These are phyloP conservation scores for Phytopythium aichiense DNA, from an alignment of 352 stramenopile species.

Conservation along the genomic window DNA sequence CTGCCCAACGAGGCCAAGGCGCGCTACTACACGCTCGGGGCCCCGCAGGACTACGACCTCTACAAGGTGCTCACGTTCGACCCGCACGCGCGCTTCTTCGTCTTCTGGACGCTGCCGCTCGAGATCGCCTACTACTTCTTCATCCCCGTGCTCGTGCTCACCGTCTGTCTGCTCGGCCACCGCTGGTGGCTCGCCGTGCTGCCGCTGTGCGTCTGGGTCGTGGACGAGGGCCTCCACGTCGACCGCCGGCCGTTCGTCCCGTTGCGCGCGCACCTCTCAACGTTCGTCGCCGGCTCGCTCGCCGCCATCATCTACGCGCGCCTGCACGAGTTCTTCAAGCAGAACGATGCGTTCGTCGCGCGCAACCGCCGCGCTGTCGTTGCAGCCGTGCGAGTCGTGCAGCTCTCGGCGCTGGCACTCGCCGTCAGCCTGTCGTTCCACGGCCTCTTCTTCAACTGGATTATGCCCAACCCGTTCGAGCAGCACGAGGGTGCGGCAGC, in stretches of 20 bases:
- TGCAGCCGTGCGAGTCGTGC: slow-evolving; percentile 14
- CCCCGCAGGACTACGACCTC: slow-evolving; percentile 16
- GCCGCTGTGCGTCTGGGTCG: slow-evolving; percentile 24
- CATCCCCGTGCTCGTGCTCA: slow-evolving; percentile 32
- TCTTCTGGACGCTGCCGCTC: slow-evolving; percentile 46
- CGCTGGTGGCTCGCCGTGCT: slow-evolving; percentile 32
- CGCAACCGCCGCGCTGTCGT: slow-evolving; percentile 17
- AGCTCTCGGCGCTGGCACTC: slow-evolving; percentile 17
- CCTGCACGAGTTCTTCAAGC: slow-evolving; percentile 22
- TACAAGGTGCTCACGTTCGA: slow-evolving; percentile 40
- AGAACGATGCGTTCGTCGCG: slow-evolving; percentile 19
- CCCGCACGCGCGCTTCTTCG: slow-evolving; percentile 35
- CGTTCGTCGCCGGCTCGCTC: slow-evolving; percentile 36
- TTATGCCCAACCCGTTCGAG: slow-evolving; percentile 15
- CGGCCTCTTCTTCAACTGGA: slow-evolving; percentile 37
- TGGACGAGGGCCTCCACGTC: slow-evolving; percentile 23
- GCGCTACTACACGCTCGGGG: slow-evolving; percentile 24
- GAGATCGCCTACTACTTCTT: slow-evolving; percentile 54
- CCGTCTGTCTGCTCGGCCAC: slow-evolving; percentile 14
- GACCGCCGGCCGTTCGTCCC: slow-evolving; percentile 20
- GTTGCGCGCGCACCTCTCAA: slow-evolving; percentile 25
- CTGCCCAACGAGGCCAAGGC: slow-evolving; percentile 24
- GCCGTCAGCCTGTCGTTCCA: slow-evolving; percentile 32
- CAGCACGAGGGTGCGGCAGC: slow-evolving; percentile 20
- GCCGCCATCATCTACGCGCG: slow-evolving; percentile 31